These are phyloP conservation scores for Suillus decipiens DNA, from an alignment of 768 basidiomycete species.

Conservation along the genomic window DNA sequence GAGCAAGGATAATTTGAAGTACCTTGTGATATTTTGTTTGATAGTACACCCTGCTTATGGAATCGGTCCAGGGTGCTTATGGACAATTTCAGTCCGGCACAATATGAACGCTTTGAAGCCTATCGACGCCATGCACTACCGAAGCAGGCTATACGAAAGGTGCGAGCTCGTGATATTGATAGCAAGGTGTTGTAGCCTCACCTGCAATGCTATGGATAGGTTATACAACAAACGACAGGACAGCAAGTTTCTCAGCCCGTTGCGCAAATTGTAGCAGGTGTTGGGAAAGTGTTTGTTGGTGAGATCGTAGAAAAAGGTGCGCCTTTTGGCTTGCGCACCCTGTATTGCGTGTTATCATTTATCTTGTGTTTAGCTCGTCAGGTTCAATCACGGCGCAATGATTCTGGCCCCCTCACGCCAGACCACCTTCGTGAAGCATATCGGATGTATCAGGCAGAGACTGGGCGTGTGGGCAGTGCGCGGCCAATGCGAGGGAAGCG, in stretches of 20 bases:
- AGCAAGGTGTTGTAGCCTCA: not conserved
- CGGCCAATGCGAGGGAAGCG: slow-evolving; percentile 68
- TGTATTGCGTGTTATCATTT: not conserved
- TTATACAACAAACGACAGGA: slow-evolving; percentile 79
- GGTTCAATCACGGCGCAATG: slow-evolving; percentile 70
- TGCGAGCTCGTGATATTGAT: slow-evolving; percentile 27
- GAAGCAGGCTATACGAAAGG: slow-evolving; percentile 82
- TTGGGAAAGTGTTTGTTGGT: slow-evolving; percentile 90
- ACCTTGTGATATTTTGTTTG: slow-evolving; percentile 19
- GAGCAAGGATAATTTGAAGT: slow-evolving; percentile 88
- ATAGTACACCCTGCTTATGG: not conserved
- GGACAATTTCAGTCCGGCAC: slow-evolving; percentile 81
- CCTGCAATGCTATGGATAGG: slow-evolving; percentile 40
- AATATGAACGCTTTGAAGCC: slow-evolving; percentile 89
- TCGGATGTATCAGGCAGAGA: slow-evolving; percentile 76
- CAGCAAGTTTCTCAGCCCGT: slow-evolving; percentile 87
- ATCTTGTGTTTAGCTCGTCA: slow-evolving; percentile 56
- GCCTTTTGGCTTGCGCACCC: not conserved
- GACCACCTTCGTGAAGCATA: slow-evolving; percentile 92
- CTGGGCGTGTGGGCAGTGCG: slow-evolving; percentile 79
- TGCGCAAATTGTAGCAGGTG: slow-evolving; percentile 87
- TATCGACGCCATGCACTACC: slow-evolving; percentile 83
- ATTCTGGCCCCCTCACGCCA: slow-evolving; percentile 79
- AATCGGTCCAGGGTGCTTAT: slow-evolving; percentile 67
- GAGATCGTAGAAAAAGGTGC: slow-evolving; percentile 89